Evolutionary conservation across 768 basidiomycete genomes (phyloP), one percentile per base, ranked within the genome.

Genomic region (Serendipita vermifera): DNA sequence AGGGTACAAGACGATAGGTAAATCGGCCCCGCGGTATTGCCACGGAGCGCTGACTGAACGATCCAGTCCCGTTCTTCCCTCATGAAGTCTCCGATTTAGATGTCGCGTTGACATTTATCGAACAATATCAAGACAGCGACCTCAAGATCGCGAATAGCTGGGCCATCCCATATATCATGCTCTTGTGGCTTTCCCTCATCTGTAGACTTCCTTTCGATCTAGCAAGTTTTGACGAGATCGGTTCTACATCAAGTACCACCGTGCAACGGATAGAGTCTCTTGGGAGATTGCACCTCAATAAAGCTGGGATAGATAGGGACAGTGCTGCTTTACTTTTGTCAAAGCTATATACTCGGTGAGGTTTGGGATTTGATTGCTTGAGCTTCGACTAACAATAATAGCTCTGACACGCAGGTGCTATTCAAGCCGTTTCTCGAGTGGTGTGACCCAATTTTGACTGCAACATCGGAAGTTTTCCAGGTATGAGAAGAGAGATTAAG

Each of bases 151-250:
- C 71, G 17, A 69, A 73, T 33, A 75, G 72, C 26, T 98, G 96
- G 96, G 71, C 84, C 22, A 67, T 90, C 54, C 83, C 90, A 58
- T 91, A 93, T 64, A 75, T 86, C 29, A 72, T 88, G 24, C 73
- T 99, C 6, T 73, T 96, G 9, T 98, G 94, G 94, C 75, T 98
- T n/a, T 86, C 88, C 20, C 77, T 99, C 22, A 84, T 96, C 46
- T 85, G 87, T 71, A 89, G 87, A 72, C 83, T 97, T 15, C 96
- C 96, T 0, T 99, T 99, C 67, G 83, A 88, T 64, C 72, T 99
- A 35, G 76, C 80, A 29, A 86, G 89, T 62, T 89, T 96, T 55
- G 89, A 91, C 63, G 82, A 85, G 57, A 29, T 55, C 20, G 64
- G 61, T 7, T 73, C 73, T 2, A 65, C 71, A n/a, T 62, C 64